Evolutionary conservation across 2,329 filamentous ascomycete genomes (phyloP).

Genomic region (Colletotrichum sp.): DNA sequence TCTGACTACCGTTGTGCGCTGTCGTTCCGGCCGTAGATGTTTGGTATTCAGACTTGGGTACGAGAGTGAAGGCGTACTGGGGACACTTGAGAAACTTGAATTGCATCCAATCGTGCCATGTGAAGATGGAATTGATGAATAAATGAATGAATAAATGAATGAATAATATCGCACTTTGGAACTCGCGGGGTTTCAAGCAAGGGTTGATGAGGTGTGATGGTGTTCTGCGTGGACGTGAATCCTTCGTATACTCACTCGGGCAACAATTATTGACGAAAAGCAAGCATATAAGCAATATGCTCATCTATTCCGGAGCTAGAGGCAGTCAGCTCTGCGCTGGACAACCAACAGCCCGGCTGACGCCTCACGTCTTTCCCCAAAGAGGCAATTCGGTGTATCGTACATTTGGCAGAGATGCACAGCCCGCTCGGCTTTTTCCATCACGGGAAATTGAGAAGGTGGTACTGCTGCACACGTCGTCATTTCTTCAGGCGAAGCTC

Average conservation of each 20-base stretch:
- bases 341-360: accelerated
- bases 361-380: background rate
- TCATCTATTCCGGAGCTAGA: accelerated
- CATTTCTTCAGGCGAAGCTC: background rate
- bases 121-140: background rate
- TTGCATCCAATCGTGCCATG: background rate
- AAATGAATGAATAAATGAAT: background rate
- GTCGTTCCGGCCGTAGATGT: background rate
- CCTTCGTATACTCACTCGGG: background rate
- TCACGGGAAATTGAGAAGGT: accelerated
- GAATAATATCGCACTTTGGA: accelerated
- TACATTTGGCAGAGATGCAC: background rate
- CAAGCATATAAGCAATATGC: background rate
- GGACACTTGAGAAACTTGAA: accelerated
- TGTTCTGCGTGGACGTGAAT: background rate
- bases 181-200: background rate
- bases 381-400: accelerated
- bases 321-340: background rate
- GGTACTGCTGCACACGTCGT: accelerated
- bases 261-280: background rate
- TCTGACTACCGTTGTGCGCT: background rate
- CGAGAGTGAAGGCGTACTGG: accelerated
- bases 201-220: accelerated
- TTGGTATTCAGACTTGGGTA: background rate
- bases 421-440: background rate